These are phyloP conservation scores for Apiotrichum domesticum DNA, from an alignment of 1,284 basidiomycete species.

Conservation along the genomic window DNA sequence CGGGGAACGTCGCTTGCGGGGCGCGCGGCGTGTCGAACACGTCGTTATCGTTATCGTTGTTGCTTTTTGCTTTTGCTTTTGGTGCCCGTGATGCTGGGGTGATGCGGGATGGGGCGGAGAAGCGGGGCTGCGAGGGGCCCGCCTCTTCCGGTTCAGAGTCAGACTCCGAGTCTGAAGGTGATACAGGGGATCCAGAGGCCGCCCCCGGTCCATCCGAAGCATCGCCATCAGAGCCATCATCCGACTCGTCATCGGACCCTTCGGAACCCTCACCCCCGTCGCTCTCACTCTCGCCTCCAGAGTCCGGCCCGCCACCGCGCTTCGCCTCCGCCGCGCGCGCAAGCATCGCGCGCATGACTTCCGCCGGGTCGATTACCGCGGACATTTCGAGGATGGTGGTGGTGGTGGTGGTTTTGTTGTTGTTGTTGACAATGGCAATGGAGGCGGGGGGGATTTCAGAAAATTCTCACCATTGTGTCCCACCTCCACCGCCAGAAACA, in stretches of 20 bases:
- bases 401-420: neutral
- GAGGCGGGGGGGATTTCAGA: neutral
- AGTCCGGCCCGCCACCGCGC: constrained; percentile 11
- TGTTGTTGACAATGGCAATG: neutral
- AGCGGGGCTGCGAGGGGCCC: neutral
- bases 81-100: constrained; percentile 16
- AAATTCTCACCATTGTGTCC: too few species aligned
- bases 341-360: constrained; percentile 40
- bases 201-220: constrained; percentile 8
- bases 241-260: neutral
- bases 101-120: constrained; percentile 24
- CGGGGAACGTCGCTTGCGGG: constrained; percentile 59
- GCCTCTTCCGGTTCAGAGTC: neutral
- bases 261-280: constrained; percentile 3
- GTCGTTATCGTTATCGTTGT: neutral
- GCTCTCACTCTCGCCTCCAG: constrained; percentile 13
- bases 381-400: neutral
- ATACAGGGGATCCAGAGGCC: neutral
- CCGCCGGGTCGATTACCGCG: constrained; percentile 31
- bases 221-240: constrained; percentile 10
- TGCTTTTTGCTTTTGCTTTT: constrained; percentile 20
- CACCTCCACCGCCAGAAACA: too few species aligned
- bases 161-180: neutral
- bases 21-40: constrained; percentile 55
- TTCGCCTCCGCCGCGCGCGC: constrained; percentile 39